phyloP scores from a whole-genome alignment of 2,329 filamentous ascomycete genomes.

The Leptoxyphium fumago region DNA sequence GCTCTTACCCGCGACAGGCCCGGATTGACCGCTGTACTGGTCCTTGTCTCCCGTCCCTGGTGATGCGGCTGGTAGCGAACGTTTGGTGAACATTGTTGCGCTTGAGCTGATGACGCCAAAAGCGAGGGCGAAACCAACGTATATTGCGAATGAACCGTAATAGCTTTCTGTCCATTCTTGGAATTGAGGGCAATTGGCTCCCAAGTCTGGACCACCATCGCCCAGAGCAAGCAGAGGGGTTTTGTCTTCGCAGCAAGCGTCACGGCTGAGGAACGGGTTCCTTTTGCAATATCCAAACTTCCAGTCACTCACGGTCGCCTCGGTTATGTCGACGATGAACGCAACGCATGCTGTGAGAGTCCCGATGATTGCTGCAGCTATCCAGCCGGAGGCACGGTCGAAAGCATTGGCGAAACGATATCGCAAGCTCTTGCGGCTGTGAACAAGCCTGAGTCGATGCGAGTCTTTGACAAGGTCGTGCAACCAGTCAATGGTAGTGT shows the following conservation, averaged over 20 bases:
- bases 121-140: constrained; percentile 33
- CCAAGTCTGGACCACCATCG: constrained; percentile 9
- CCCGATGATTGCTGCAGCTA: constrained; percentile 40
- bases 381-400: constrained; percentile 41
- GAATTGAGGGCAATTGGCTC: constrained; percentile 26
- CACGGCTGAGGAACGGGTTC: constrained; percentile 32
- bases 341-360: constrained; percentile 40
- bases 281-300: constrained; percentile 41
- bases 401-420: constrained; percentile 26
- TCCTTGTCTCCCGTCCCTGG: constrained; percentile 20
- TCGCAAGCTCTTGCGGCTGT: constrained; percentile 28
- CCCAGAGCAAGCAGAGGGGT: constrained; percentile 15
- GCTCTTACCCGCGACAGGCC: constrained; percentile 27
- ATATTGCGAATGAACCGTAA: constrained; percentile 30
- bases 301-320: constrained; percentile 41
- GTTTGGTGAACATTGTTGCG: constrained; percentile 36
- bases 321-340: constrained; percentile 40
- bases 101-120: constrained; percentile 36
- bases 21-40: constrained; percentile 4
- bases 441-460: constrained; percentile 35
- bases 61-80: constrained; percentile 31
- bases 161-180: constrained; percentile 30
- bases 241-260: constrained; percentile 33
- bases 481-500: constrained; percentile 48
- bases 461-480: constrained; percentile 46